Base-by-base conservation (phyloP, 129 eudicot species). In the Lactuca saligna region DNA sequence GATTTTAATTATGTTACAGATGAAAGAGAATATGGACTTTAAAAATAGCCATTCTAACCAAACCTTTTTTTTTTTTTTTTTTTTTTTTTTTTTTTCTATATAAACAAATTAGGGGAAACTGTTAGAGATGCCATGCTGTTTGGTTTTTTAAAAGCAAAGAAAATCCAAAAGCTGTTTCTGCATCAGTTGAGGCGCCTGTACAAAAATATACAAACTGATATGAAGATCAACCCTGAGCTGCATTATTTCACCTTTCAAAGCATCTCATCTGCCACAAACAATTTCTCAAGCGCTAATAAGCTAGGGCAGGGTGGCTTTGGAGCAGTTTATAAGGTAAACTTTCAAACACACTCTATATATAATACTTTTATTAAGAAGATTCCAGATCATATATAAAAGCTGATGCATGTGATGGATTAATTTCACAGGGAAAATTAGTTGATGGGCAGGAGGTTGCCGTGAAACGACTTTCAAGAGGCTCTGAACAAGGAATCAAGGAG, bases 251-350 rank as follows among this genome's bases (percentile, higher is more conserved):
- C 77, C 63, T 73, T 73, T 38, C 77, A 63, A 13, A 62, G 46
- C 63, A 73, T 73, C 63, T 62, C 54, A 14, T 38, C 70, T 37
- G 75, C 80, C 39, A 76, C 75, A 29, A 69, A 69, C 60, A 53
- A 59, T 6, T 76, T 68, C 38, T 51, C 73, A 38, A 69, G 17
- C 58, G 41, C 50, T 10, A 62, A 68, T 16, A 76, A 68, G 65
- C 59, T 76, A 6, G 80, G 75, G 41, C 48, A 61, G 65, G 80
- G 80, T 2, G 80, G 80, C 15, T 76, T 68, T 69, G 80, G 75
- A 63, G 65, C 55, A 4, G 80, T 76, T 60, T 76, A 53, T 68
- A 76, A 76, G 70, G 80, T 76, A 69, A 51, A 8, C 17, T 20
- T 63, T 38, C 44, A 41, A 37, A 49, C 0, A 34, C n/a, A 8